Evolutionary conservation across 1,139 yeast species (phyloP), one percentile per base, ranked within the genome.

Genomic region (Candida gigantensis): DNA sequence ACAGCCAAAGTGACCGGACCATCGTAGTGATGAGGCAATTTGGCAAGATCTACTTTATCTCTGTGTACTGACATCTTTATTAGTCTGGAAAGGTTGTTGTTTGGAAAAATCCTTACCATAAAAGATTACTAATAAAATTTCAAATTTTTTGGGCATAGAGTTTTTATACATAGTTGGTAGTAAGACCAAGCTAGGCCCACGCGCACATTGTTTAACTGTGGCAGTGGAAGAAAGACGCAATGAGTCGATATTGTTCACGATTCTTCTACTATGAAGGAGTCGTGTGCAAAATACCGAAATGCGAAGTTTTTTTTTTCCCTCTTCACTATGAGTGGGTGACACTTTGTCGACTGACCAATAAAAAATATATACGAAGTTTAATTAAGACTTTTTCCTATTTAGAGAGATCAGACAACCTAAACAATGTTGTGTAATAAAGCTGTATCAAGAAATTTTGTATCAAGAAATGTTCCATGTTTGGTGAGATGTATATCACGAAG

Each of bases 1-100:
- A 92, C 79, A 30, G 95, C 97, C 33, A 92, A 72, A 29, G 79
- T 74, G 17, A 92, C 87, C 25, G 60, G 59, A 32, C 61, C 63
- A 34, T 60, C 61, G 54, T 60, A 72, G 29, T 56, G 50, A 48
- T 64, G 72, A 10, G 77, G 77, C 44, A 71, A 62, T 20, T 49
- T 43, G 14, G 51, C 31, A 14, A 57, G 21, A 32, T 52, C 52
- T 30, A 55, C 35, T 31, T 53, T 48, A 37, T 64, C 71, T 55
- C 72, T 59, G 52, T 65, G 70, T 35, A 52, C 45, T n/a, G 72
- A 64, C 73, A 67, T 67, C 24, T 23, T 45, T 15, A 34, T 15
- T n/a, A 24, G 18, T 24, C 18, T 33, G 4, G 19, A 24, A 24
- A 24, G 13, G 12, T 15, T 20, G 16, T 27, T 21, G 23, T 33